Evolutionary conservation across 116 monocot genomes (phyloP).

Genomic region (Posidonia oceanica): DNA sequence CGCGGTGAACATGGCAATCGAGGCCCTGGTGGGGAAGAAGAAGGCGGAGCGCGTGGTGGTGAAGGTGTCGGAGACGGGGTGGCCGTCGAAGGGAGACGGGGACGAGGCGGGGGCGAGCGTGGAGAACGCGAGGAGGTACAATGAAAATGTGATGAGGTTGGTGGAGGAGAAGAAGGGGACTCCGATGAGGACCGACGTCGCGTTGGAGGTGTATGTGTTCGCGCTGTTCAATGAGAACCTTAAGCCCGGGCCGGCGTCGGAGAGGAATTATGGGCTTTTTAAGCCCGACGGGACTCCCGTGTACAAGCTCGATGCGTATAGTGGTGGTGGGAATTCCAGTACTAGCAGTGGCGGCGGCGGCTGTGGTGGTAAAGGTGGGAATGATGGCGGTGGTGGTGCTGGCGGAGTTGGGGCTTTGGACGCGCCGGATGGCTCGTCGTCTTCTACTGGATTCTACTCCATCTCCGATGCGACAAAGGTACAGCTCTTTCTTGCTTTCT

Average conservation of each 20-base stretch:
- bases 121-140: constrained; percentile 42
- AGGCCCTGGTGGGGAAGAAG: constrained; percentile 6
- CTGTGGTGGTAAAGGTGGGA: not conserved
- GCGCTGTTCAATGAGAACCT: constrained; percentile 87
- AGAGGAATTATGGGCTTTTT: constrained; percentile 89
- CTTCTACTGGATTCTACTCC: constrained; percentile 5
- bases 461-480: constrained; percentile 12
- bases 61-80: constrained; percentile 54
- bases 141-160: constrained; percentile 33
- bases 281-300: constrained; percentile 68
- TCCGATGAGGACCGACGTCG: constrained; percentile 21
- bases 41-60: constrained; percentile 21
- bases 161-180: constrained; percentile 31
- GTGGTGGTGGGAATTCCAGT: no score
- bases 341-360: not conserved
- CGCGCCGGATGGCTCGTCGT: not conserved
- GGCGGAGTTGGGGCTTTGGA: not conserved
- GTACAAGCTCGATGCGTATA: constrained; percentile 20
- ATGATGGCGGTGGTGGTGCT: not conserved
- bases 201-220: constrained; percentile 55
- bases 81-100: constrained; percentile 69
- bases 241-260: constrained; percentile 91
- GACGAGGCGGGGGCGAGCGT: constrained; percentile 50
- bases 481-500: not conserved
- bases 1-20: constrained; percentile 37